phyloP scores from a whole-genome alignment of 2,329 filamentous ascomycete genomes.

The Penicillium italicum region DNA sequence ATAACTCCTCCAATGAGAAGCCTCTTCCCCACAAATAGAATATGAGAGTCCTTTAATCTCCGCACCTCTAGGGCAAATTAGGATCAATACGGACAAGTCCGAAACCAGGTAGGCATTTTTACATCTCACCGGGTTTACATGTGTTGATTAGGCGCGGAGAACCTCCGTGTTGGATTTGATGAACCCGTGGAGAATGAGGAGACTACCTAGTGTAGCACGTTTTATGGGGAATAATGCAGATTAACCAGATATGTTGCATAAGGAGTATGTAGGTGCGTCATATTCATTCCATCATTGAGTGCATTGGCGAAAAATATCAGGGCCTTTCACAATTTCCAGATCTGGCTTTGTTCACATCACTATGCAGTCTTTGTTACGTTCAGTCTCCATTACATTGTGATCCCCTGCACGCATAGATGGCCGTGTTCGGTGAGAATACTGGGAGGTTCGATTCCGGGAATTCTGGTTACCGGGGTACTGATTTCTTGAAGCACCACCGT shows the following conservation, averaged over 20 bases:
- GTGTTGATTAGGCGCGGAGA: slow-evolving; percentile 4
- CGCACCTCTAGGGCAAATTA: not conserved
- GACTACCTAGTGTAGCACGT: not conserved
- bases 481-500: slow-evolving; percentile 24
- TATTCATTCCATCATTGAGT: slow-evolving; percentile 12
- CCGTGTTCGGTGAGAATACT: not conserved
- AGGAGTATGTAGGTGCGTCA: not conserved
- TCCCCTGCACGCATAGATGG: not conserved
- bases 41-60: not conserved
- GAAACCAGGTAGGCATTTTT: not conserved
- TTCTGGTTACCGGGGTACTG: slow-evolving; percentile 22
- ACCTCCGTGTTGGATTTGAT: slow-evolving; percentile 12
- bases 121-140: not conserved
- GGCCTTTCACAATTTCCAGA: not conserved
- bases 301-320: not conserved
- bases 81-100: not conserved
- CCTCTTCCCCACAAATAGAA: not conserved
- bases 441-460: slow-evolving; percentile 6
- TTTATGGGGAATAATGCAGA: not conserved
- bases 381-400: slow-evolving; percentile 16
- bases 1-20: slow-evolving; percentile 4
- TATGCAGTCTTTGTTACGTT: slow-evolving; percentile 43
- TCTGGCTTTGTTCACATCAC: slow-evolving; percentile 36
- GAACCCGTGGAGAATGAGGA: slow-evolving; percentile 14
- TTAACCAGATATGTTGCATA: not conserved